Percentiles rank a stretch among this genome's conserved stretches.
phyloP scores from a whole-genome alignment of 148 eudicot genomes.

The Polygonum aviculare region DNA sequence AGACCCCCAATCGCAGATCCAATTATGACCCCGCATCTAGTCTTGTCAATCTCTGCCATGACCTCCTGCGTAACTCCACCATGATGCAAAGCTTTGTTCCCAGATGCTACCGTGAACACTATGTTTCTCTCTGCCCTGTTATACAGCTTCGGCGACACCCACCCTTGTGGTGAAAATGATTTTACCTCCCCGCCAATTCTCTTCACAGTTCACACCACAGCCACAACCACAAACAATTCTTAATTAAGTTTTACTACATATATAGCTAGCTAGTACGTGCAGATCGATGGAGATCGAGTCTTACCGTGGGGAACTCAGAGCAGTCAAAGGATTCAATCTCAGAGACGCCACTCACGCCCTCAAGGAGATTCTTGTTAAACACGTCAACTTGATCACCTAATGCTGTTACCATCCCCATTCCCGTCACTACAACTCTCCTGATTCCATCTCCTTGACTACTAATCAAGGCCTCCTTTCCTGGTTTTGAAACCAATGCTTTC shows the following conservation, averaged over 20 bases:
- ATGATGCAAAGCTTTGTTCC: not conserved
- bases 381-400: not conserved
- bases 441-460: not conserved
- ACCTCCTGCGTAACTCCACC: not conserved
- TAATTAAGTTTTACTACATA: too few species aligned
- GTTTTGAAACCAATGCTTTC: not conserved
- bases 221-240: not conserved
- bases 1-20: conserved; percentile 1
- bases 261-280: too few species aligned
- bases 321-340: conserved; percentile 4
- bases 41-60: not conserved
- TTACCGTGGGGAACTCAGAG: conserved; percentile 5
- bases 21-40: not conserved
- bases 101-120: not conserved
- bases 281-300: not conserved
- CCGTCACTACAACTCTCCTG: conserved; percentile 1
- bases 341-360: not conserved
- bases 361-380: conserved; percentile 5
- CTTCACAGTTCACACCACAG: not conserved
- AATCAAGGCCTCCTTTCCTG: not conserved
- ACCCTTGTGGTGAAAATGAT: not conserved
- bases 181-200: conserved; percentile 3
- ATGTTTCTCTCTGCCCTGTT: conserved; percentile 5
- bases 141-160: conserved; percentile 2
- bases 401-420: conserved; percentile 1